Evolutionary conservation across 257 asterid species (phyloP), one percentile per base, ranked within the genome.

Genomic region (Salvia miltiorrhiza): DNA sequence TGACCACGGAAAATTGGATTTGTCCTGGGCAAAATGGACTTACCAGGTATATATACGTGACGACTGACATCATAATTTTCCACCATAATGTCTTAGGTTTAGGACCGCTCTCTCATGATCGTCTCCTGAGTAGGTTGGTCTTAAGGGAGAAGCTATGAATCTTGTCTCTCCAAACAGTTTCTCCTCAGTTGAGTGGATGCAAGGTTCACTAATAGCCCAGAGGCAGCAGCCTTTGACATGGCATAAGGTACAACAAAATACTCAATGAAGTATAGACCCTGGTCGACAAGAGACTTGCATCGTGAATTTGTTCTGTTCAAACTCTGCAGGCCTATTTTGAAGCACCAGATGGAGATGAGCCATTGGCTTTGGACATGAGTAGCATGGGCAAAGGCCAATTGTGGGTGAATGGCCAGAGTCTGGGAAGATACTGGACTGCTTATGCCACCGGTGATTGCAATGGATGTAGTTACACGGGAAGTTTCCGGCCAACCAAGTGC

Each of bases 321-420:
- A 33, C 24, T 56, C 16, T 72, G 73, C 83, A 93, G 98, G 90
- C 97, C 71, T 81, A 74, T 69, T 93, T 93, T 65, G 66, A 86
- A 52, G 84, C 86, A 30, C 98, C 98, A 10, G 82, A 78, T 9
- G 97, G 96, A 74, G 87, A 86, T 20, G 97, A 93, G 70, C 96
- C 97, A 5, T 82, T 93, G 84, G 97, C 96, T 63, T 67, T 93
- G 82, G 97, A 93, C 84, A 82, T 93, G 96, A 76, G 83, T 58
- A 88, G 96, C 80, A 90, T 93, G 97, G 95, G 97, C 35, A 92
- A 90, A 81, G 98, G 98, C 65, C 92, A 90, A 76, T 73, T 93
- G 6, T 93, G 98, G 98, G 83, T 90, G 19, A 93, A 93, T 28
- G 96, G 97, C 28, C 86, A 85, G 70, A 88, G 96, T 69, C 81